Percentiles rank a stretch among this genome's conserved stretches.
Evolutionary conservation across 2,329 filamentous ascomycete species (phyloP).

Genomic region (Pestalotiopsis sp.): DNA sequence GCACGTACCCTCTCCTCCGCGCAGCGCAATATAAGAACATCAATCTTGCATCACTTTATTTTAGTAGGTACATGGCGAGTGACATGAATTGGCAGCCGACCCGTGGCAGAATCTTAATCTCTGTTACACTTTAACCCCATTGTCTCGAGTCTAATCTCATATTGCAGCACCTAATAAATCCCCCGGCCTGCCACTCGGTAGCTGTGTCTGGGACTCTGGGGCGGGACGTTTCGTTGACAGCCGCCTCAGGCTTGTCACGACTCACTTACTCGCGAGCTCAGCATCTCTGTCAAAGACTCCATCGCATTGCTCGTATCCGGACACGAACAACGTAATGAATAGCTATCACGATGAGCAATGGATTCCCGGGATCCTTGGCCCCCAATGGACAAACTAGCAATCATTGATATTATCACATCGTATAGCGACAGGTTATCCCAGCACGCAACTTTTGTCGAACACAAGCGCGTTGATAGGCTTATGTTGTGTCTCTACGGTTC

Average conservation of each 20-base stretch:
- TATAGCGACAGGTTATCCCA: not conserved
- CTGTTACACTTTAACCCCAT: not conserved
- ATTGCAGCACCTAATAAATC: not conserved
- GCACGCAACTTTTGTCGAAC: not conserved
- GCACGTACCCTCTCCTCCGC: not conserved
- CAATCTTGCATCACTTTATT: not conserved
- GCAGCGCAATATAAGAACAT: not conserved
- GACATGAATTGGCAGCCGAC: not conserved
- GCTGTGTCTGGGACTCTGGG: not conserved
- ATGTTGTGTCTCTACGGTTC: not conserved
- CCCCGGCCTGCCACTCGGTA: not conserved
- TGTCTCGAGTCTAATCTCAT: not conserved
- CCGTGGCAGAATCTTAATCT: not conserved
- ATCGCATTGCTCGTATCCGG: not conserved
- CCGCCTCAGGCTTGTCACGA: not conserved
- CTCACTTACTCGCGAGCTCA: not conserved
- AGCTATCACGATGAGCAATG: not conserved
- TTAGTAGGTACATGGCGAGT: not conserved
- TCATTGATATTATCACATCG: not conserved
- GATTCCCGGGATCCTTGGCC: not conserved
- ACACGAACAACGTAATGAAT: not conserved
- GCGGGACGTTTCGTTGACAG: not conserved
- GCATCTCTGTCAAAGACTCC: not conserved
- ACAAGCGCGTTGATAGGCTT: not conserved
- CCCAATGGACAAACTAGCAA: not conserved